Conservation (phyloP, 75 land plant genomes). For the Ceratopteris richardii region DNA sequence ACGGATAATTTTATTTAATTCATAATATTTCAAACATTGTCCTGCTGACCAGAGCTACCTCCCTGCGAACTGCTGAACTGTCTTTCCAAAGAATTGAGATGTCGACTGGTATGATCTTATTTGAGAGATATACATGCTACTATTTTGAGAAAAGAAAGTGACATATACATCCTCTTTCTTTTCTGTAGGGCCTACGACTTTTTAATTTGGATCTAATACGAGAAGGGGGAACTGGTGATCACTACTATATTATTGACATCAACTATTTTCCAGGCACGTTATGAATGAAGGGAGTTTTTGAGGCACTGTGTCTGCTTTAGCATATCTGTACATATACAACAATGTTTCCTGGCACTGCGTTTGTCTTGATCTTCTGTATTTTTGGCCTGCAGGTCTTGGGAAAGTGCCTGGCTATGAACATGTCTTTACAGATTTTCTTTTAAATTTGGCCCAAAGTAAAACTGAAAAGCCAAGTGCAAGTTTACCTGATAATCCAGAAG, state of each 20-base stretch:
- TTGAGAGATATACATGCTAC: neutral
- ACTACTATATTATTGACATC: slow-evolving; percentile 80
- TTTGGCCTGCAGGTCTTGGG: slow-evolving; percentile 53
- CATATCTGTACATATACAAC: neutral
- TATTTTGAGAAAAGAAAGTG: neutral
- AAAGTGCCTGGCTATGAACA: slow-evolving; percentile 87
- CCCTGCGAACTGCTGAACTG: slow-evolving; percentile 64
- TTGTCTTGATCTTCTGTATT: neutral
- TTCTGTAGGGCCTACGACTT: slow-evolving; percentile 54
- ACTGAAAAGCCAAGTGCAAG: slow-evolving; percentile 16
- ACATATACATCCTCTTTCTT: no score
- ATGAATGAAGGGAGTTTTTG: neutral
- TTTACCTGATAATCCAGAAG: neutral
- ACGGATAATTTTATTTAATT: no score
- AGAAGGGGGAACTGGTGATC: slow-evolving; percentile 60
- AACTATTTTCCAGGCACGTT: slow-evolving; percentile 79
- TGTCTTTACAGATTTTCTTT: slow-evolving; percentile 77
- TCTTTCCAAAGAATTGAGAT: slow-evolving; percentile 71
- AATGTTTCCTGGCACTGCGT: neutral
- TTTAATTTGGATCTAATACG: slow-evolving; percentile 85
- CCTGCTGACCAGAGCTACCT: slow-evolving; percentile 55
- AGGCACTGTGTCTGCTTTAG: neutral
- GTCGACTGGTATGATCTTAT: slow-evolving; percentile 35
- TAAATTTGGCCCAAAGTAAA: slow-evolving; percentile 34
- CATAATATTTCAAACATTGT: no score